Percentiles rank a stretch among this genome's conserved stretches.
phyloP scores from a whole-genome alignment of 2,329 filamentous ascomycete genomes.

The Aspergillus novoparasiticus region DNA sequence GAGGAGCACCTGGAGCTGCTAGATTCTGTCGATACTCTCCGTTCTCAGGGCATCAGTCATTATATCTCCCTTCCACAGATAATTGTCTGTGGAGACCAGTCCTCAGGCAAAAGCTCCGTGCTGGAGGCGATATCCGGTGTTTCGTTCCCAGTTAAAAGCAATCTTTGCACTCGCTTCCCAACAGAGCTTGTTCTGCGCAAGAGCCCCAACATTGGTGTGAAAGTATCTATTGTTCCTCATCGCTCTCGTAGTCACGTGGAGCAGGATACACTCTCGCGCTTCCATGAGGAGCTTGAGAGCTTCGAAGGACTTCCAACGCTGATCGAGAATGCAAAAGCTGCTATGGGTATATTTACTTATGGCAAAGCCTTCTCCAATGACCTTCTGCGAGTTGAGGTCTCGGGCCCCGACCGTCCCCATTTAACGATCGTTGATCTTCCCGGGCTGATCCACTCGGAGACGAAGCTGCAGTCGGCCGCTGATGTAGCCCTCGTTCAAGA shows the following conservation, averaged over 20 bases:
- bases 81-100: constrained; percentile 67
- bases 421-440: constrained; percentile 65
- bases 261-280: constrained; percentile 14
- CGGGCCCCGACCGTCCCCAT: constrained; percentile 61
- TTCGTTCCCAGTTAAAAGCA: constrained; percentile 62
- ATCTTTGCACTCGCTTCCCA: constrained; percentile 64
- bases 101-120: constrained; percentile 63
- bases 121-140: constrained; percentile 66
- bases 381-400: constrained; percentile 62
- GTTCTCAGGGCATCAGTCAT: constrained; percentile 52
- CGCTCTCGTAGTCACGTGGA: constrained; percentile 31
- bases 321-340: constrained; percentile 28
- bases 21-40: constrained; percentile 60
- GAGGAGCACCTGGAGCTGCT: constrained; percentile 60
- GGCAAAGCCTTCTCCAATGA: constrained; percentile 46
- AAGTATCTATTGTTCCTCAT: constrained; percentile 41
- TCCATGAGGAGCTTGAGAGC: constrained; percentile 20
- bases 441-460: constrained; percentile 59
- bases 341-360: constrained; percentile 27
- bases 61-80: constrained; percentile 62
- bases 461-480: constrained; percentile 55
- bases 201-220: constrained; percentile 14
- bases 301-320: constrained; percentile 22
- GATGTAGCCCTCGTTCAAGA: constrained; percentile 59
- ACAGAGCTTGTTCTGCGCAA: constrained; percentile 60